Evolutionary conservation across 371 early-diverging fungal genomes (phyloP).

Genomic region (Mucor lusitanicus): DNA sequence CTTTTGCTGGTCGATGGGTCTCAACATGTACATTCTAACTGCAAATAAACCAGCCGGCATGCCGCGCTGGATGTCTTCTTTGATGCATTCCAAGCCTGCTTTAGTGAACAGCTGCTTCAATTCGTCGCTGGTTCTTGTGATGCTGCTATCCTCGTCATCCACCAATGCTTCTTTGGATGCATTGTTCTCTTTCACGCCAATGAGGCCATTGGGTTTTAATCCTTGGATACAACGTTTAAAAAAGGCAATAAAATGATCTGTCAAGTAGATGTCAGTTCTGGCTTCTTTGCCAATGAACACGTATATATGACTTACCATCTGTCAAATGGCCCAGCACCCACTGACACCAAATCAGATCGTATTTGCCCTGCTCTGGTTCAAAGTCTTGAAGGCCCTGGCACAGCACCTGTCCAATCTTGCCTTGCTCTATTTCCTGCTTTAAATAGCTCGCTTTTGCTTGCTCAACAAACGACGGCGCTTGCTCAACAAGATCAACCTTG

Average conservation of each 20-base stretch:
- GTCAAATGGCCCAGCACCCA: constrained; percentile 92
- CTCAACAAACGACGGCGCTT: constrained; percentile 74
- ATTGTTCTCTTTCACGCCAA: constrained; percentile 93
- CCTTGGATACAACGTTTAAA: constrained; percentile 79
- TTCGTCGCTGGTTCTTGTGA: constrained; percentile 77
- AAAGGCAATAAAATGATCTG: constrained; percentile 84
- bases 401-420: constrained; percentile 62
- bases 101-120: constrained; percentile 69
- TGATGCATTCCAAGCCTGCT: constrained; percentile 73
- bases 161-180: constrained; percentile 64
- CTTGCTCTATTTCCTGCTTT: constrained; percentile 52
- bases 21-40: constrained; percentile 79
- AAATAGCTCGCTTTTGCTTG: constrained; percentile 67
- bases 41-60: constrained; percentile 82
- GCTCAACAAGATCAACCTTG: constrained; percentile 90
- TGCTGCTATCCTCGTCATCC: constrained; percentile 85
- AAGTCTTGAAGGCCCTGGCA: constrained; percentile 86
- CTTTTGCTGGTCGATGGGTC: constrained; percentile 10
- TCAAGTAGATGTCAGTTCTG: neutral
- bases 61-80: constrained; percentile 73
- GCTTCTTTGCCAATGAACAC: neutral
- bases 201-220: constrained; percentile 73
- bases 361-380: constrained; percentile 67
- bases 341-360: constrained; percentile 95
- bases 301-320: constrained; percentile 51